Evolutionary conservation across 371 early-diverging fungal genomes (phyloP), one percentile per base, ranked within the genome.

Genomic region (Nosema muscidifuracis): DNA sequence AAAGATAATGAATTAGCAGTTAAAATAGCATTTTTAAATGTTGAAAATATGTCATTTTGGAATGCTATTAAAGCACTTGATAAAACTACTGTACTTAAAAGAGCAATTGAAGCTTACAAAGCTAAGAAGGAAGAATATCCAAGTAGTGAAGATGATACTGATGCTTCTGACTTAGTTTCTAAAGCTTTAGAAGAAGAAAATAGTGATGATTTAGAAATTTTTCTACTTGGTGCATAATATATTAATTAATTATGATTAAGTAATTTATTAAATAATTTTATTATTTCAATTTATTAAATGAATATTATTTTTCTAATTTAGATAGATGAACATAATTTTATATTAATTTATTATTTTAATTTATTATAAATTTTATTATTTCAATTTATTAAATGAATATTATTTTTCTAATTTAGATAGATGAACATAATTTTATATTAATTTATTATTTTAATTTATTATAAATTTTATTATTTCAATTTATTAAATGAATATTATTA

Each of bases 1-100:
- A 51, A 79, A 9, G 87, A 87, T 75, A 89, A 89, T 71, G 87
- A 88, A 73, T 72, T 89, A 38, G 88, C 86, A 13, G 87, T 88
- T 80, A 86, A 87, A 73, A 79, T 89, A 65, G 90, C 88, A 2
- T 85, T 84, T 77, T 76, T 88, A 33, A 84, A 84, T 78, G 73
- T 83, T 2, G 84, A 84, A 31, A 84, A 84, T 65, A 79, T 82
- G 1, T 61, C 77, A 15, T 84, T 84, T 47, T 80, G 81, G 74
- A 89, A 89, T 80, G 85, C 83, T 24, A 73, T 84, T 28, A 86
- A 86, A 60, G 80, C 85, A 36, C 68, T 73, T 22, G 86, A 84
- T 20, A 80, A 85, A 65, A 80, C 74, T 26, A 79, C 83, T n/a
- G 77, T 88, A 57, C 76, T 89, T 13, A 87, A 87, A 76, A 84